Evolutionary conservation across 495 filamentous ascomycete species (phyloP), one percentile per base, ranked within the genome.

Genomic region (Xylaria scruposa): DNA sequence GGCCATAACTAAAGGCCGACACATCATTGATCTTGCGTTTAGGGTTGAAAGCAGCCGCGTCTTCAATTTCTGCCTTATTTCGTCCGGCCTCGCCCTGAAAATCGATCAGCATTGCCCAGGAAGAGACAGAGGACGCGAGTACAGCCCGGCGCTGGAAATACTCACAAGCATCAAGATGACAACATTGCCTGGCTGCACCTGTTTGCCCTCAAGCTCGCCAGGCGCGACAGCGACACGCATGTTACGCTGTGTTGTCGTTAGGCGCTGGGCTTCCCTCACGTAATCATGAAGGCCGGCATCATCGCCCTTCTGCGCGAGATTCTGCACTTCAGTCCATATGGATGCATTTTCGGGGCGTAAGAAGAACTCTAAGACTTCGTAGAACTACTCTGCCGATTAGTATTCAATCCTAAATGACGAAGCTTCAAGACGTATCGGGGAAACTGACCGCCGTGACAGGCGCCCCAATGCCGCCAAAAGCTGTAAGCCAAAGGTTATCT

Each of bases 311-410:
- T 68, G 60, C 0, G 86, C 87, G 2, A 89, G 78, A 12, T 68
- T 73, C 70, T 87, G 82, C 44, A 90, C 84, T 46, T 85, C 78
- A 9, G 80, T 74, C 78, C 87, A 86, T 77, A 89, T 83, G 42
- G 76, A 71, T 8, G 81, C 78, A 44, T 85, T 85, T 21, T 81
- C 80, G 38, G 78, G 77, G 7, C 80, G 77, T 13, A 89, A 77
- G 78, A 81, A 80, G 70, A 76, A 80, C 40, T 80, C 79, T 75
- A 87, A 71, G 51, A 88, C 67, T 78, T 86, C 81, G 21, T 80
- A 77, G 49, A 85, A 81, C 81, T 84, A 77, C 15, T 21, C 17
- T 21, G 40, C 19, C 0, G 69, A 74, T 75, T 80, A 76, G 73
- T 56, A 54, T 54, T 54, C 13, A 53, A 44, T 19, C 12, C 58